Conservation (phyloP, 139 green algal genomes). For the Chlorella sorokiniana region DNA sequence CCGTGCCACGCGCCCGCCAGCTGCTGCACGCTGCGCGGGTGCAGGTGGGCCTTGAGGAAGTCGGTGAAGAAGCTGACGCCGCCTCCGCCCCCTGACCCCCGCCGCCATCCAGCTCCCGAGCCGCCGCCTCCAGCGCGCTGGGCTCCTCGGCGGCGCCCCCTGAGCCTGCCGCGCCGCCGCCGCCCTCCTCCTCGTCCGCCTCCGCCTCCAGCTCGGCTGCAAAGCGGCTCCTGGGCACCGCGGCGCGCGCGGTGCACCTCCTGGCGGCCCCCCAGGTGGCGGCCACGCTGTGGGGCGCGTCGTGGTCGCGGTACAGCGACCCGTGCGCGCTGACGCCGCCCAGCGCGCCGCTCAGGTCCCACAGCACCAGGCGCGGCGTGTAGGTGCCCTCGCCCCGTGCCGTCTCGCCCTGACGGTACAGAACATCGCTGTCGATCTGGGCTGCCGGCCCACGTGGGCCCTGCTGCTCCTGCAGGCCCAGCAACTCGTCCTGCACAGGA, state of each 20-base stretch:
- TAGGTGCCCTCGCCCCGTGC: conserved; percentile 52
- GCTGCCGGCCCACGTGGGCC: conserved; percentile 31
- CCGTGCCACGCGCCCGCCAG: conserved; percentile 62
- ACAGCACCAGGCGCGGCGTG: conserved; percentile 59
- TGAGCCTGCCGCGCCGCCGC: neutral
- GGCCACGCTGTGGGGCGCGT: neutral
- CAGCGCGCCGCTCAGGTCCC: conserved; percentile 65
- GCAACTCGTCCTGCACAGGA: conserved; percentile 66
- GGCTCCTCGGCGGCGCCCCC: neutral
- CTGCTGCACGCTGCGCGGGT: conserved; percentile 48
- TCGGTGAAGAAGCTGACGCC: conserved; percentile 72
- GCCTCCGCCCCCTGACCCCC: neutral
- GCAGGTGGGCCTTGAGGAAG: conserved; percentile 69
- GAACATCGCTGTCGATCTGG: conserved; percentile 51
- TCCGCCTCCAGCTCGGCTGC: conserved; percentile 50
- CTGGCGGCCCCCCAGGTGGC: conserved; percentile 56
- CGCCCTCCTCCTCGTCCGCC: conserved; percentile 21
- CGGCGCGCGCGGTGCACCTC: conserved; percentile 48
- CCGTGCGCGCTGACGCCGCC: conserved; percentile 52
- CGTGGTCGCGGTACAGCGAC: conserved; percentile 1
- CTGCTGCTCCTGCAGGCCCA: conserved; percentile 52
- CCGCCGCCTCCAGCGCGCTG: conserved; percentile 49
- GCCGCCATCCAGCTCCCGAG: conserved; percentile 35
- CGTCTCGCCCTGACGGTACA: conserved; percentile 49
- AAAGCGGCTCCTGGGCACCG: conserved; percentile 54